These are phyloP conservation scores for Neophaeococcomyces aloes DNA, from an alignment of 2,329 filamentous ascomycete genomes.

Conservation along the genomic window DNA sequence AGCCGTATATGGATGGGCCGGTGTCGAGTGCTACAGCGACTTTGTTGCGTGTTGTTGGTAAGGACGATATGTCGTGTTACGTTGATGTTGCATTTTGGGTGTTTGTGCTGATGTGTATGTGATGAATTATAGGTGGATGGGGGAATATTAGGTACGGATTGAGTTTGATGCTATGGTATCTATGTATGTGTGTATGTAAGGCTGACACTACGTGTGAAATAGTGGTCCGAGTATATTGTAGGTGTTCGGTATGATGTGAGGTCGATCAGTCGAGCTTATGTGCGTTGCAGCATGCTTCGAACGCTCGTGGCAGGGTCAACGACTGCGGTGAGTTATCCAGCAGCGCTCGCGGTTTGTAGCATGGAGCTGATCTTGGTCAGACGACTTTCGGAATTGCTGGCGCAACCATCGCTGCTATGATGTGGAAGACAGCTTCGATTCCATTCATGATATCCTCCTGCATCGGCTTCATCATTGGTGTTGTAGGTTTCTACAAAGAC, in stretches of 20 bases:
- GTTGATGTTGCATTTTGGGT: not conserved
- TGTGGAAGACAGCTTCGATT: conserved; percentile 7
- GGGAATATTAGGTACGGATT: conserved; percentile 15
- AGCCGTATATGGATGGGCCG: conserved; percentile 1
- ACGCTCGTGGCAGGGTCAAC: conserved; percentile 14
- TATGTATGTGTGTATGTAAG: not conserved
- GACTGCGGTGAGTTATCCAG: conserved; percentile 1
- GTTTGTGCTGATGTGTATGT: not conserved
- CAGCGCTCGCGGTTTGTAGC: not conserved
- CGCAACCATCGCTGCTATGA: conserved; percentile 6
- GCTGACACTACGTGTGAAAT: not conserved
- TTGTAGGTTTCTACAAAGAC: conserved; percentile 18
- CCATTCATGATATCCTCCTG: conserved; percentile 15
- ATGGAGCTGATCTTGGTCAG: conserved; percentile 3
- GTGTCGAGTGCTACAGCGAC: not conserved
- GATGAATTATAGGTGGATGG: conserved; percentile 12
- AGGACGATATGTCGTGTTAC: not conserved
- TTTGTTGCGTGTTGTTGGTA: conserved; percentile 1
- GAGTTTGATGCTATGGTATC: not conserved
- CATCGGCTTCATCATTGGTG: conserved; percentile 16
- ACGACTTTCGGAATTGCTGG: conserved; percentile 16
- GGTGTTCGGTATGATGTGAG: not conserved
- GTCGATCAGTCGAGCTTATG: not conserved
- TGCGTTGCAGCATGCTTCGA: conserved; percentile 14
- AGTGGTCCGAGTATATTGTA: conserved; percentile 18